Base-by-base conservation (phyloP, 2,329 filamentous ascomycete species). In the Phaeomoniella chlamydospora region DNA sequence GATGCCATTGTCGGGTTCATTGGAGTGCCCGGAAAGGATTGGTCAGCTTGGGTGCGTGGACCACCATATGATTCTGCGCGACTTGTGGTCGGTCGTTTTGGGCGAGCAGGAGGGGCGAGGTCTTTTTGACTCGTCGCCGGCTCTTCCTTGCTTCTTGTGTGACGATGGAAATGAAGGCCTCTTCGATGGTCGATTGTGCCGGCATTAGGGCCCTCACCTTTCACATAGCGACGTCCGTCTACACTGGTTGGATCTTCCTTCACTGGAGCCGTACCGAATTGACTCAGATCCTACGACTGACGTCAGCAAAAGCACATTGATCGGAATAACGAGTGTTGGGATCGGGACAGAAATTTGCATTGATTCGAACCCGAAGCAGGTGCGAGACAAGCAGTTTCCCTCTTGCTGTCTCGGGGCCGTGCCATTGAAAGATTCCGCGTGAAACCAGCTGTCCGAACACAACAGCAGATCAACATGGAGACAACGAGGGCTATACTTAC, bases 211-310 rank as follows among this genome's bases (percentile, higher is more conserved):
- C 42, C 45, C 31, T 74, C 70, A 16, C 59, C 55, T 35, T 62
- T 62, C 37, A 65, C 64, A 53, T 74, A 80, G 44, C 80, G 76
- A 40, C 81, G 73, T 52, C 72, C 74, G 56, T 85, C 80, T 31
- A 74, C 72, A 9, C 77, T 77, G 29, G 72, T 74, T 42, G 82
- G 72, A 41, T 72, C 74, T 46, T 77, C 70, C 51, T 79, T 72
- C 36, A 87, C 76, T 18, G 81, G 82, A 31, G 81, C 80, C 57
- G 86, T 80, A 41, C 81, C 82, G 59, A 78, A 83, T 44, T 76
- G 73, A 32, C 73, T 74, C 49, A 86, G 82, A 52, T 87, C 81
- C 75, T 80, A 50, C 18, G 37, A 35, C n/a, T n/a, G n/a, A n/a
- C n/a, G n/a, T n/a, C n/a, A n/a, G n/a, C n/a, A n/a, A n/a, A 31